Conservation (phyloP, 257 asterid species). For the Jaltomata sinuosa region DNA sequence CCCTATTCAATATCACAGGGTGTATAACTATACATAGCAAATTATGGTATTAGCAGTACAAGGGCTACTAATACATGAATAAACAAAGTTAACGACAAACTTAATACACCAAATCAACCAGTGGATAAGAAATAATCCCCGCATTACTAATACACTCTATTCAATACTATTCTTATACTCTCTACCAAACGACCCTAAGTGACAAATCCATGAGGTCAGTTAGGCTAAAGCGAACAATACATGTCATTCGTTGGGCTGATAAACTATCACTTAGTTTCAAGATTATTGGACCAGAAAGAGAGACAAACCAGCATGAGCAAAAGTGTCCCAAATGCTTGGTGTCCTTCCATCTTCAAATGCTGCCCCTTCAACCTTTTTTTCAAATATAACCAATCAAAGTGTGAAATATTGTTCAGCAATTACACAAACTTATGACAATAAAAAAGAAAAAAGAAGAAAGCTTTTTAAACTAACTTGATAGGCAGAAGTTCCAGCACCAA, state of each 20-base stretch:
- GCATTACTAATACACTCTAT: no score
- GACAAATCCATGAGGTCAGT: neutral
- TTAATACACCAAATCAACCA: no score
- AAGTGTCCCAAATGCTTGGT: constrained; percentile 42
- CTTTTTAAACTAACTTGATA: constrained; percentile 16
- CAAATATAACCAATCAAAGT: neutral
- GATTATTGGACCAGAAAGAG: neutral
- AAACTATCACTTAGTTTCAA: neutral
- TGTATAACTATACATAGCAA: no score
- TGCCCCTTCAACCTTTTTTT: constrained; percentile 29
- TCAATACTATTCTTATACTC: no score
- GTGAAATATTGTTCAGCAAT: neutral
- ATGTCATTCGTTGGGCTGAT: no score
- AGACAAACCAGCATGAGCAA: constrained; percentile 25
- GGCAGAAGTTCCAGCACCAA: constrained; percentile 45
- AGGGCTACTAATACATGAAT: no score
- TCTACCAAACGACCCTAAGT: no score
- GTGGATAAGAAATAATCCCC: no score
- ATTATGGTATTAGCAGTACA: no score
- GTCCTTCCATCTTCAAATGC: constrained; percentile 39
- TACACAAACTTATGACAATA: no score
- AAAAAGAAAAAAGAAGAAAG: neutral
- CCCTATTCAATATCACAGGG: no score
- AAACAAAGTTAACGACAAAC: no score
- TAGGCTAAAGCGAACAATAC: neutral